Evolutionary conservation across 2,329 filamentous ascomycete species (phyloP), one percentile per base, ranked within the genome.

Genomic region (Clarireedia monteithiana): DNA sequence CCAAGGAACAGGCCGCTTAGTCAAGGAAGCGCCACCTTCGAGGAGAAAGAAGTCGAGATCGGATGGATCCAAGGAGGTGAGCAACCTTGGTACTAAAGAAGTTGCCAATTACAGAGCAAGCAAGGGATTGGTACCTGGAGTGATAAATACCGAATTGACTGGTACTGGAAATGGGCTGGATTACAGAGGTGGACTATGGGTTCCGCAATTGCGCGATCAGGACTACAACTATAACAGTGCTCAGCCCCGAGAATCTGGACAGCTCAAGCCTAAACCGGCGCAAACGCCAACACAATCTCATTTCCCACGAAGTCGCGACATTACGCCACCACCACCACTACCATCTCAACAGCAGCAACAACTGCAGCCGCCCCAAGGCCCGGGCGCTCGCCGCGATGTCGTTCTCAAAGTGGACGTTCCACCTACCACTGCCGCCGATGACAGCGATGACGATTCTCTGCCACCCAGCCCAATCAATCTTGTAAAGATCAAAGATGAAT

Each of bases 401-500:
- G 20, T 42, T 4, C 17, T 55, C 14, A 50, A 55, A 55, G 20
- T 55, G 14, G 26, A 26, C 20, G 24, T 49, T 38, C 45, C 34
- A 27, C 30, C 38, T 26, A 27, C 53, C 2, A 50, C 26, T 24
- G 42, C 40, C 20, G 36, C 46, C 20, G 38, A 55, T 17, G 52
- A 46, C 6, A 40, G 45, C 15, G 27, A 44, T 4, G 45, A 49
- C 45, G 53, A 55, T 50, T 44, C 36, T 52, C 36, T 64, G 23
- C 65, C 64, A 7, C 58, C 59, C 3, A 65, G 62, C 50, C 64
- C 66, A 7, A 63, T 66, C 12, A 59, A 65, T 45, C 24, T 64
- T 5, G 51, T 60, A 1, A 30, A 57, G 20, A 49, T 36, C 14
- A 58, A 53, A 23, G 59, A 61, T 38, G 72, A 73, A 52, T 65